phyloP scores from a whole-genome alignment of 306 rosid species.

The Vigna unguiculata region DNA sequence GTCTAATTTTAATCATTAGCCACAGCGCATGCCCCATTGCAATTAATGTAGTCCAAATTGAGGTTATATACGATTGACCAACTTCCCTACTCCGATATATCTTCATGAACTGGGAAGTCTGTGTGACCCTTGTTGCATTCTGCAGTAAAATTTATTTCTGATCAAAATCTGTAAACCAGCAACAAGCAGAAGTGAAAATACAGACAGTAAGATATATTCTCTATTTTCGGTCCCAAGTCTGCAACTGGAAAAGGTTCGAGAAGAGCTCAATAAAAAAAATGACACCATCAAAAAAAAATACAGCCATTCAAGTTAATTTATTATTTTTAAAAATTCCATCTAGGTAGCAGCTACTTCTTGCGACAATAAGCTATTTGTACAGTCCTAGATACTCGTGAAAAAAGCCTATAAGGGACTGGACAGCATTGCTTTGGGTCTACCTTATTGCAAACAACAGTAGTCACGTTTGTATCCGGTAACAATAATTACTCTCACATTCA shows the following conservation, averaged over 20 bases:
- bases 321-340: background rate
- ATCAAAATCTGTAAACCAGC: conserved; percentile 35
- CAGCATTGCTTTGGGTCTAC: conserved; percentile 20
- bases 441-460: conserved; percentile 34
- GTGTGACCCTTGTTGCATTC: conserved; percentile 51
- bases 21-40: conserved; percentile 76
- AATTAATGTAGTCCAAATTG: conserved; percentile 82
- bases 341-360: background rate
- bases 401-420: conserved; percentile 11
- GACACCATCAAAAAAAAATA: no score
- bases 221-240: background rate
- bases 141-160: conserved; percentile 46
- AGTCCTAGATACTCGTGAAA: conserved; percentile 10
- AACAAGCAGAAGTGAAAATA: conserved; percentile 28
- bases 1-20: conserved; percentile 85
- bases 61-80: conserved; percentile 92
- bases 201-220: background rate
- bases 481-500: conserved; percentile 27
- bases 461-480: conserved; percentile 16
- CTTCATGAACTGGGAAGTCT: conserved; percentile 74
- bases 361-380: background rate
- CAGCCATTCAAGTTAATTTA: background rate
- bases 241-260: background rate
- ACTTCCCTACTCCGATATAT: conserved; percentile 94
- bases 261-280: background rate